Conservation (phyloP, 1,284 basidiomycete genomes). For the Anthracocystis setariae region DNA sequence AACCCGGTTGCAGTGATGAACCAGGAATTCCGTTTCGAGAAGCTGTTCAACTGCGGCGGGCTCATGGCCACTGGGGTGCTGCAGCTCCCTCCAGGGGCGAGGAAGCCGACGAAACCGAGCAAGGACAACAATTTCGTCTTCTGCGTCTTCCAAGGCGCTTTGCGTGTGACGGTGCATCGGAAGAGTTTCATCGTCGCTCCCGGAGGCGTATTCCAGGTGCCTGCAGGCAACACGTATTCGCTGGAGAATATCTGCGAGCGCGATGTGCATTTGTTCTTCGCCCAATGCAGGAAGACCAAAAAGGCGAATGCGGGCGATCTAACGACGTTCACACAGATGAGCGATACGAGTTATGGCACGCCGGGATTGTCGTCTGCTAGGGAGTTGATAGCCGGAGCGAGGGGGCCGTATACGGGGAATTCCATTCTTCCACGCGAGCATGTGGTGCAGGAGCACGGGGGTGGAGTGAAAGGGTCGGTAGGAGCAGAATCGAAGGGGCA, state of each 20-base stretch:
- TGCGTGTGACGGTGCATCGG: slow-evolving; percentile 83
- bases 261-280: slow-evolving; percentile 87
- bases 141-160: slow-evolving; percentile 74
- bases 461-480: too few relatives aligned
- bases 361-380: not conserved
- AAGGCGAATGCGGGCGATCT: slow-evolving; percentile 31
- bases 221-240: slow-evolving; percentile 86
- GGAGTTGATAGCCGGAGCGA: not conserved
- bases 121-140: slow-evolving; percentile 93
- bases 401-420: not conserved
- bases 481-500: not conserved
- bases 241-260: slow-evolving; percentile 86
- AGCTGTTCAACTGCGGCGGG: slow-evolving; percentile 91
- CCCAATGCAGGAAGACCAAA: slow-evolving; percentile 80
- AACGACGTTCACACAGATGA: slow-evolving; percentile 40
- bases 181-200: slow-evolving; percentile 80
- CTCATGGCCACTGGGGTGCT: slow-evolving; percentile 91
- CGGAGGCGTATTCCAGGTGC: slow-evolving; percentile 89
- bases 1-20: slow-evolving; percentile 69
- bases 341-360: slow-evolving; percentile 39
- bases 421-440: not conserved
- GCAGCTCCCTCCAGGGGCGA: slow-evolving; percentile 78
- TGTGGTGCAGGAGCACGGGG: not conserved
- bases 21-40: slow-evolving; percentile 84
- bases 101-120: slow-evolving; percentile 86